Evolutionary conservation across 371 early-diverging fungal genomes (phyloP).

Genomic region (Mortierella sp.): DNA sequence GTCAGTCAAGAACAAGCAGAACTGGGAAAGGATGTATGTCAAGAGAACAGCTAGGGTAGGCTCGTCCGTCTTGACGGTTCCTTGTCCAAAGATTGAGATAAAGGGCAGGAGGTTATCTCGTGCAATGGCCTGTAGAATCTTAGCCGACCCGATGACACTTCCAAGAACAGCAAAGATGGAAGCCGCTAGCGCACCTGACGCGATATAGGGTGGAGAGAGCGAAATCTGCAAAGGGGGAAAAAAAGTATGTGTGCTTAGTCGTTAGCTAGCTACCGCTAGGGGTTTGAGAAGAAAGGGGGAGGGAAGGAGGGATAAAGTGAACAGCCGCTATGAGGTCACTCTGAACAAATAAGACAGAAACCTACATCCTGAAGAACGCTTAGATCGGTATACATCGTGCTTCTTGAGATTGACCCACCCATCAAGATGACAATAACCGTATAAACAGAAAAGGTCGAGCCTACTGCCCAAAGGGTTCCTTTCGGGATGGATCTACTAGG

Average conservation of each 20-base stretch:
- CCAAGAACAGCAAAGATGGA: constrained; percentile 66
- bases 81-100: constrained; percentile 48
- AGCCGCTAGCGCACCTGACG: constrained; percentile 65
- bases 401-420: constrained; percentile 63
- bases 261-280: neutral
- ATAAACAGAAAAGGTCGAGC: constrained; percentile 63
- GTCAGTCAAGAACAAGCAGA: constrained; percentile 63
- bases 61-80: constrained; percentile 51
- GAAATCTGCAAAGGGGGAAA: constrained; percentile 29
- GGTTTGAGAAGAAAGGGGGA: constrained; percentile 11
- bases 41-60: constrained; percentile 57
- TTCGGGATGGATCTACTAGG: constrained; percentile 72
- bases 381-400: constrained; percentile 62
- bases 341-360: neutral
- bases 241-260: neutral
- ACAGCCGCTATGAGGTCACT: too few relatives aligned
- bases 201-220: constrained; percentile 55
- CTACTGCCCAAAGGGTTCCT: constrained; percentile 69
- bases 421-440: constrained; percentile 58
- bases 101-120: constrained; percentile 58
- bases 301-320: neutral
- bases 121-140: constrained; percentile 71
- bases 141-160: constrained; percentile 65
- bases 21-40: constrained; percentile 62
- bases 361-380: constrained; percentile 67